Base-by-base conservation (phyloP, 768 basidiomycete genomes). In the Naganishia kalamii region DNA sequence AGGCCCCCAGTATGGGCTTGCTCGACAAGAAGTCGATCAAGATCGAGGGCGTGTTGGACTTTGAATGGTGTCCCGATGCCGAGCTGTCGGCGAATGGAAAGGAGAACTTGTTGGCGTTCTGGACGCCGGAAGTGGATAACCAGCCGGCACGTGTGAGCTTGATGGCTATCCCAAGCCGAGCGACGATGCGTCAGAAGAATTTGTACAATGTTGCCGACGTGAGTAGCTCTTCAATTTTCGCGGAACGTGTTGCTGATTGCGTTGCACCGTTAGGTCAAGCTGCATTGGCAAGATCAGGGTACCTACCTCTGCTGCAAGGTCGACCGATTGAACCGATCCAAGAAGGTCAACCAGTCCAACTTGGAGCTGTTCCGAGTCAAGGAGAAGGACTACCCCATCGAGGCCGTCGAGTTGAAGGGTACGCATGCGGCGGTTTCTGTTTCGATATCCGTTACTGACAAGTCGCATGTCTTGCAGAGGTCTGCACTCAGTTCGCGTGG, bases 291-390 rank as follows among this genome's bases (percentile, higher is more conserved):
- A 81, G 94, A 92, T 73, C 89, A 92, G 76, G 96, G 94, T 37
- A 92, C 98, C 78, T 98, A 90, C 81, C 85, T 99, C 17, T 98
- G 96, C 74, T 94, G 98, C 78, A 97, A 96, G 80, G 96, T 99
- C 62, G 96, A 98, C 80, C 63, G 74, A 60, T 71, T 75, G 51
- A 75, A 74, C 66, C 98, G 98, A 81, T 94, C 94, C 4, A 96
- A 94, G 80, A 98, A 98, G 81, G 92, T 92, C 4, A 91, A 89
- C 32, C 97, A 92, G 81, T 94, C 93, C 79, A 99, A 97, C 78
- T 83, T 99, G 67, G 96, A 99, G 81, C 88, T 99, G 64, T 98
- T 98, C 84, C 86, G 93, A 60, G 86, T 97, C 62, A 86, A 94
- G 62, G 96, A 99, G 81, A 98, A 97, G 78, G 90, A 97, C 78